phyloP scores from a whole-genome alignment of 2,329 filamentous ascomycete genomes.

The Sordariomycetes sp. region DNA sequence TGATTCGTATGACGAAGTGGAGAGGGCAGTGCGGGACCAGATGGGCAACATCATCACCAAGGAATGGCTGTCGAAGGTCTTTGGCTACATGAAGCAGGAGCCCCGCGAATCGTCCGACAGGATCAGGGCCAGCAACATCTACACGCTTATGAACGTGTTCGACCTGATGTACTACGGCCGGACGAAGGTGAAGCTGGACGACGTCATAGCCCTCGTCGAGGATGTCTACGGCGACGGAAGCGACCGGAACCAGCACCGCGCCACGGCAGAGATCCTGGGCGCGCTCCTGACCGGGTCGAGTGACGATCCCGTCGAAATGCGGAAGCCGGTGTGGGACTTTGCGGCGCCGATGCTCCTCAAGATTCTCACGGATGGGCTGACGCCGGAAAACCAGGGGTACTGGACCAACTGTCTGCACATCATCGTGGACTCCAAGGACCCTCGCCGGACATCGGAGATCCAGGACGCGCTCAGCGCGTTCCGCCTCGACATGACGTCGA shows the following conservation, averaged over 20 bases:
- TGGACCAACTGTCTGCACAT: slow-evolving; percentile 93
- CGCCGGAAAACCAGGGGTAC: slow-evolving; percentile 87
- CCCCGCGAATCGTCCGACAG: slow-evolving; percentile 78
- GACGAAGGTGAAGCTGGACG: slow-evolving; percentile 70
- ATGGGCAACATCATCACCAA: slow-evolving; percentile 73
- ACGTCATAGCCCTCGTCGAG: slow-evolving; percentile 71
- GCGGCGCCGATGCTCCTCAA: slow-evolving; percentile 78
- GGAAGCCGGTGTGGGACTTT: slow-evolving; percentile 75
- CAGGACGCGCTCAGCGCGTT: slow-evolving; percentile 76
- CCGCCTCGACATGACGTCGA: slow-evolving; percentile 85
- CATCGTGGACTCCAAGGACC: slow-evolving; percentile 79
- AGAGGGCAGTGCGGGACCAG: slow-evolving; percentile 61
- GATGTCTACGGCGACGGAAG: slow-evolving; percentile 83
- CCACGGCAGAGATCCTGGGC: slow-evolving; percentile 86
- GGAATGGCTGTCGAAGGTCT: slow-evolving; percentile 79
- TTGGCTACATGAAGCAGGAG: slow-evolving; percentile 92
- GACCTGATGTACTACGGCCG: slow-evolving; percentile 77
- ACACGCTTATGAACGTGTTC: slow-evolving; percentile 81
- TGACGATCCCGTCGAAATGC: slow-evolving; percentile 64
- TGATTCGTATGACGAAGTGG: slow-evolving; percentile 67
- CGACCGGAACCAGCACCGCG: slow-evolving; percentile 95
- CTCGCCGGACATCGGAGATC: slow-evolving; percentile 75
- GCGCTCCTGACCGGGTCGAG: slow-evolving; percentile 72
- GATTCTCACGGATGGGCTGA: slow-evolving; percentile 84
- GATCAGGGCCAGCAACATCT: slow-evolving; percentile 80